Evolutionary conservation across 768 basidiomycete genomes (phyloP).

Genomic region (Sarcodon aspratus): DNA sequence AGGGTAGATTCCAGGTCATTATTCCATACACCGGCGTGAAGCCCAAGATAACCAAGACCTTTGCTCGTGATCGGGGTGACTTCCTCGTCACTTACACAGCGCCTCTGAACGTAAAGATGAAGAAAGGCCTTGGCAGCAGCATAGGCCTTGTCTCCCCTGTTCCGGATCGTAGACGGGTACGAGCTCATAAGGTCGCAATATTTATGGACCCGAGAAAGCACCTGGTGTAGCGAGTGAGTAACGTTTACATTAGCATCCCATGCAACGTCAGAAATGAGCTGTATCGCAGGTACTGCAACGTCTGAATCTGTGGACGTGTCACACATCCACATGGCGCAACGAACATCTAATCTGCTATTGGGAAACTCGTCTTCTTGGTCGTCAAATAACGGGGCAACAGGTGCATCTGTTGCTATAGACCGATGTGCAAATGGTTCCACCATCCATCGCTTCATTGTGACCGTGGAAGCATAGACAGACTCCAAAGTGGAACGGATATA

Average conservation of each 20-base stretch:
- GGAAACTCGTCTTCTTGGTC: background rate
- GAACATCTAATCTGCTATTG: background rate
- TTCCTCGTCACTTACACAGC: background rate
- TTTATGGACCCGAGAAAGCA: background rate
- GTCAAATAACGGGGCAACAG: background rate
- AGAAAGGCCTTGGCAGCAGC: background rate
- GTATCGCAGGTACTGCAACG: conserved; percentile 4
- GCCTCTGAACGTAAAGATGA: background rate
- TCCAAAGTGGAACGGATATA: background rate
- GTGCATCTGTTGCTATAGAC: too few relatives aligned
- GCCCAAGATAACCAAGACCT: background rate
- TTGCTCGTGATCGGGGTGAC: background rate
- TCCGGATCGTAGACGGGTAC: background rate
- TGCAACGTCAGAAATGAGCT: conserved; percentile 7
- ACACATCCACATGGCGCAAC: conserved; percentile 9
- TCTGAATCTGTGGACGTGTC: conserved; percentile 11
- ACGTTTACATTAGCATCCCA: conserved; percentile 2
- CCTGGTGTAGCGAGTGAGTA: background rate
- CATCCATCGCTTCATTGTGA: background rate
- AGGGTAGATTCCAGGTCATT: background rate
- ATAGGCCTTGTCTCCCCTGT: background rate
- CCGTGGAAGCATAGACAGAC: background rate
- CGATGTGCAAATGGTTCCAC: too few relatives aligned
- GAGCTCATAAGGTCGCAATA: background rate
- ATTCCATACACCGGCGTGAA: background rate